Base-by-base conservation (phyloP, 2,329 filamentous ascomycete genomes). In the Apiospora sp. region DNA sequence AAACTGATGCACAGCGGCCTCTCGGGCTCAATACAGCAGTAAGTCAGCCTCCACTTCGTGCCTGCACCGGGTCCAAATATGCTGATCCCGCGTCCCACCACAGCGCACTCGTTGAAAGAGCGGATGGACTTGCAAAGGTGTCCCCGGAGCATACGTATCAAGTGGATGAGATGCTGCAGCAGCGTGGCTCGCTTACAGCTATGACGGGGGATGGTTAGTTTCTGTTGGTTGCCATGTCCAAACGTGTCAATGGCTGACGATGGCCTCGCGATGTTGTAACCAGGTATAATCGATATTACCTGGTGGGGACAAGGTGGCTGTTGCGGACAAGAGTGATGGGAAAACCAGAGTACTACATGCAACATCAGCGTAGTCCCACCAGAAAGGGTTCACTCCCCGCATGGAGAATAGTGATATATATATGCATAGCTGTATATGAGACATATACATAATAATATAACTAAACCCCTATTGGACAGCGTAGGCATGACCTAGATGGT, bases 141-240 rank as follows among this genome's bases (percentile, higher is more conserved):
- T 93, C 92, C 86, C 91, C 91, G 73, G 91, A 93, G 85, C 91
- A 93, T 87, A 93, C 93, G 85, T 93, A 93, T 84, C 89, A 92
- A 83, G 91, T 93, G 82, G 91, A 93, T 79, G 91, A 93, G 83
- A 93, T 93, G 91, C 84, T 93, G 72, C 92, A 93, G 83, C 91
- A 93, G 84, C 88, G 91, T 84, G 91, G 91, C 81, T 90, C 92
- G 80, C 87, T 93, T 83, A 92, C 91, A 81, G 92, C 91, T 81
- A 93, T 93, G 92, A 93, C 91, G 84, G 92, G 92, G 85, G 92
- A 93, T 80, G 92, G 79, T 80, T 27, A 58, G 51, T 58, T 30
- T 58, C 27, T 0, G 51, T 16, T 58, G 51, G 27, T 30, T 30
- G 27, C 13, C 8, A 58, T 34, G 27, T 7, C 24, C 16, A 76